A percentile compares a stretch with the other conserved stretches of the same genome.
Conservation (phyloP, 306 rosid species). For the Trichosanthes cucumerina region DNA sequence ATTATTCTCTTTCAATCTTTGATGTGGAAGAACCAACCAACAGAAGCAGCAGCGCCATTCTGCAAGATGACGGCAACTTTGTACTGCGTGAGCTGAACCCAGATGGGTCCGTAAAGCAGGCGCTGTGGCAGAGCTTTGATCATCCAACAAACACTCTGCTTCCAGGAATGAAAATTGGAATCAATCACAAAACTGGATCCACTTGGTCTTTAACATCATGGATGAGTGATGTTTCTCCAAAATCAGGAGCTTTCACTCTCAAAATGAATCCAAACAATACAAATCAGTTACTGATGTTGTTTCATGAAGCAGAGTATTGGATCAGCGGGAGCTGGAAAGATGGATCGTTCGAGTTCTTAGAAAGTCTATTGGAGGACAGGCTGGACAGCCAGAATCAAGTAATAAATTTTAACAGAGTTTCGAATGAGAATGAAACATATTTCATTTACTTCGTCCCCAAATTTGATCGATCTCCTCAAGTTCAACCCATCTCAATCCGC, state of each 20-base stretch:
- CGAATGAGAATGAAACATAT: conserved; percentile 16
- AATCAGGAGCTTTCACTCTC: neutral
- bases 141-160: conserved; percentile 19
- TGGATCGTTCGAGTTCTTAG: neutral
- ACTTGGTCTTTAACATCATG: conserved; percentile 21
- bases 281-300: conserved; percentile 11
- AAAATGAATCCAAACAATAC: neutral
- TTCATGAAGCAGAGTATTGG: conserved; percentile 4
- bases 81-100: conserved; percentile 6
- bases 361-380: too few species aligned
- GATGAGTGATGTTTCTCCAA: conserved; percentile 18
- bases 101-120: neutral
- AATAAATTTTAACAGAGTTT: conserved; percentile 4
- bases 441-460: neutral
- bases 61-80: conserved; percentile 7
- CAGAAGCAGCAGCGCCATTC: neutral
- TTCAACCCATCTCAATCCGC: too few species aligned
- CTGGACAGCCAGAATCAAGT: neutral
- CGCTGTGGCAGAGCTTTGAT: conserved; percentile 23
- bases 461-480: neutral
- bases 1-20: neutral
- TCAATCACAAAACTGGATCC: conserved; percentile 8
- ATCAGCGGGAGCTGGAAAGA: conserved; percentile 13
- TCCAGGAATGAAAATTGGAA: conserved; percentile 18
- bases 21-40: neutral